These are phyloP conservation scores for Primulina eburnea DNA, from an alignment of 257 asterid species.

Conservation along the genomic window DNA sequence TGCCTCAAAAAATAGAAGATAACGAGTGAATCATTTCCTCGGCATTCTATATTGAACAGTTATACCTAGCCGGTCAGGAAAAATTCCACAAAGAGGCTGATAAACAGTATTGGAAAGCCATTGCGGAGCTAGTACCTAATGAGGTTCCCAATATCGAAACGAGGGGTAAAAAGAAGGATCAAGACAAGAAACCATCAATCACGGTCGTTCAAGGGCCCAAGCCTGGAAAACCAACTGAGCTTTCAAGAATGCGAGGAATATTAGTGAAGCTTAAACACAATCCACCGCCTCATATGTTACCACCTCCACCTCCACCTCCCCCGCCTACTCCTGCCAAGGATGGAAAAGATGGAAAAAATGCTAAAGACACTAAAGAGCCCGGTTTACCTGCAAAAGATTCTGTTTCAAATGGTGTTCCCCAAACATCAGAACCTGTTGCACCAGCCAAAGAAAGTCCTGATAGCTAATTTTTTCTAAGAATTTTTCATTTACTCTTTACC, in stretches of 20 bases:
- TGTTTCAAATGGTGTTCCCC: conserved; percentile 38
- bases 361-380: conserved; percentile 33
- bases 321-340: conserved; percentile 53
- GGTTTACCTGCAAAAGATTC: conserved; percentile 44
- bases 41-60: conserved; percentile 36
- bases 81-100: conserved; percentile 94
- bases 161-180: conserved; percentile 86
- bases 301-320: conserved; percentile 90
- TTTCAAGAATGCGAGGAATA: conserved; percentile 90
- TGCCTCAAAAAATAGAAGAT: conserved; percentile 8
- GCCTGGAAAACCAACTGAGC: conserved; percentile 98
- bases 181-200: conserved; percentile 85
- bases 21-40: conserved; percentile 9
- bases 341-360: conserved; percentile 47
- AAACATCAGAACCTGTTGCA: conserved; percentile 39
- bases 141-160: conserved; percentile 88
- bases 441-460: conserved; percentile 36
- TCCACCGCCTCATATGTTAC: conserved; percentile 91
- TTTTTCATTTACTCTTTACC: conserved; percentile 15
- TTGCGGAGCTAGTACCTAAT: conserved; percentile 84
- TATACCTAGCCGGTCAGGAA: conserved; percentile 58
- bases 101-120: conserved; percentile 95
- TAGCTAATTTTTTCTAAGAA: conserved; percentile 24
- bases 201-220: conserved; percentile 89
- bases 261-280: conserved; percentile 91